Evolutionary conservation across 106 monocot species (phyloP), one percentile per base, ranked within the genome.

Genomic region (Dendrobium catenatum): DNA sequence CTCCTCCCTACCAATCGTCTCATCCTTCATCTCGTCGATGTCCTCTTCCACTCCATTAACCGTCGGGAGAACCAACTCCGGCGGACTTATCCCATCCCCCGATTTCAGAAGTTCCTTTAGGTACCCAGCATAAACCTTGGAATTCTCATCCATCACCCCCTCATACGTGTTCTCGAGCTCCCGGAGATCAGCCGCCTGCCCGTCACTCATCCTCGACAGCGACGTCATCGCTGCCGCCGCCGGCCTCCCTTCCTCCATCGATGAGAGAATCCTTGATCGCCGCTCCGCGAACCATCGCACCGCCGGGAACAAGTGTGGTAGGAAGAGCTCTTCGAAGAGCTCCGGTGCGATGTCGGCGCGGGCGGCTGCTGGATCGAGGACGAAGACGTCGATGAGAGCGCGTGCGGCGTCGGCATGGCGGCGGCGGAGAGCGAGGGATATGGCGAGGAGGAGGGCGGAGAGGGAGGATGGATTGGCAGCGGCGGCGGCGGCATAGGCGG

Each of bases 381-480:
- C 48, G 77, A 90, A 90, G 55, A 90, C 18, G 72, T 87, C 90
- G 40, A 89, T 84, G 79, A 89, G 86, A 26, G 86, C n/a, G 47
- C 73, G 72, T 2, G 80, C 83, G 2, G 89, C 89, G 19, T 79
- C 79, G 24, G 73, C 10, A 13, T 79, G 80, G 75, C 85, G 78
- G 61, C 81, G 58, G 43, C 83, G 83, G 70, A 76, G 54, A 6
- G 85, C 70, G 66, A 75, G 48, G 55, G 64, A 47, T 66, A 90
- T 81, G 33, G 90, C 73, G 61, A 85, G 85, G 79, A 90, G 83
- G 48, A 88, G 85, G 41, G 79, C 47, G 47, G 89, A 86, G 27
- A 86, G 86, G 6, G 85, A 61, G 10, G 77, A 43, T 46, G 79
- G 70, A 58, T 73, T 77, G 43, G 72, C 80, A 20, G 55, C 78